Percentiles rank a stretch among this genome's conserved stretches.
Evolutionary conservation across 2,329 filamentous ascomycete genomes (phyloP).

Genomic region (Arachnomyces sp.): DNA sequence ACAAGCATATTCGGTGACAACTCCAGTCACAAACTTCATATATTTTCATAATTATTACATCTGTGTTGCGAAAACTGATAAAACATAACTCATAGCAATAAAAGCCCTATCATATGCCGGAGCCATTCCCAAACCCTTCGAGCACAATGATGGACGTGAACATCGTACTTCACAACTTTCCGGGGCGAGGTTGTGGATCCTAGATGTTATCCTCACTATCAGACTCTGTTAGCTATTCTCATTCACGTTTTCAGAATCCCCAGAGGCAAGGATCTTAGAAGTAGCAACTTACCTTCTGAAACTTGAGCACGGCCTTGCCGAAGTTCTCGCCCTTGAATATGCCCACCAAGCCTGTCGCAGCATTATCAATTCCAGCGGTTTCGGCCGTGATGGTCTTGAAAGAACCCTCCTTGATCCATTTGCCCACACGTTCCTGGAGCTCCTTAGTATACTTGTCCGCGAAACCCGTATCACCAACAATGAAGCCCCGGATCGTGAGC

Average conservation of each 20-base stretch:
- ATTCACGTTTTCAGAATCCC: no score
- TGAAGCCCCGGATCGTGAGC: constrained; percentile 64
- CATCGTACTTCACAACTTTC: no score
- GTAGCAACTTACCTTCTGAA: constrained; percentile 35
- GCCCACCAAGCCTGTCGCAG: constrained; percentile 63
- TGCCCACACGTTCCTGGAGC: constrained; percentile 66
- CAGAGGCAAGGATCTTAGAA: background rate
- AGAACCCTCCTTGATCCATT: constrained; percentile 68
- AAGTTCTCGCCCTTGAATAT: constrained; percentile 75
- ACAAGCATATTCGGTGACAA: no score
- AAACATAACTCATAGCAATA: no score
- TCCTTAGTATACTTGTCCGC: constrained; percentile 60
- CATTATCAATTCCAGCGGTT: constrained; percentile 71
- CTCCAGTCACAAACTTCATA: no score
- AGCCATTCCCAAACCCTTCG: no score
- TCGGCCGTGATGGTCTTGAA: constrained; percentile 63
- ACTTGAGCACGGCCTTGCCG: constrained; percentile 75
- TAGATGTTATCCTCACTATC: background rate
- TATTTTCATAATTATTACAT: no score
- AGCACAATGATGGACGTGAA: no score
- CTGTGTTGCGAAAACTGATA: no score
- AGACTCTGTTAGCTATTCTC: constrained; percentile 1
- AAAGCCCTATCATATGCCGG: no score
- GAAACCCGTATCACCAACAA: constrained; percentile 60
- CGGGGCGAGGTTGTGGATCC: background rate